A percentile compares a stretch with the other conserved stretches of the same genome.
These are phyloP conservation scores for Penicillium crustosum DNA, from an alignment of 2,329 filamentous ascomycete genomes.

Conservation along the genomic window DNA sequence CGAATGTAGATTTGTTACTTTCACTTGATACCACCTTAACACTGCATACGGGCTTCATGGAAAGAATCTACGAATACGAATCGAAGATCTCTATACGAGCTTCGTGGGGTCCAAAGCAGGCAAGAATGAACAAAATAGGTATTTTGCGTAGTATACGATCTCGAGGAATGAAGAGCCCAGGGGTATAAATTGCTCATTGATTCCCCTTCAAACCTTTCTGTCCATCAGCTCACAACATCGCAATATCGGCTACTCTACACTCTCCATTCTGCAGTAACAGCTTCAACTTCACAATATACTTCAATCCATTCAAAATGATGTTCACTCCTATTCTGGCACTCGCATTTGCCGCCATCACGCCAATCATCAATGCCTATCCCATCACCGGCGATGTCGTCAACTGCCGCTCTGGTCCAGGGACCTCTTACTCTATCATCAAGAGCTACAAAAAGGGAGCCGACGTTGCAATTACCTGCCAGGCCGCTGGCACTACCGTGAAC, in stretches of 20 bases:
- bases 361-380: constrained; percentile 16
- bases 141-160: background rate
- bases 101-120: constrained; percentile 1
- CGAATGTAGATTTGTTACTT: background rate
- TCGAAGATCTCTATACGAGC: constrained; percentile 1
- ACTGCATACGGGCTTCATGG: background rate
- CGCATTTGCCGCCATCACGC: constrained; percentile 1
- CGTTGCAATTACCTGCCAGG: constrained; percentile 17
- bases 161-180: background rate
- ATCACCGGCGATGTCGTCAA: constrained; percentile 15
- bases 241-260: background rate
- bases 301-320: constrained; percentile 6
- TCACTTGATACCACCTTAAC: background rate
- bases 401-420: constrained; percentile 23
- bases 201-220: background rate
- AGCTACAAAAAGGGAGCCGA: constrained; percentile 14
- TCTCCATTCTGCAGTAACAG: background rate
- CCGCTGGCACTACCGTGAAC: constrained; percentile 8
- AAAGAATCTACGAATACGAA: background rate
- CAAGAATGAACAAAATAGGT: background rate
- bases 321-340: constrained; percentile 10
- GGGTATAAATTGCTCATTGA: constrained; percentile 1
- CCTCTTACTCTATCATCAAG: constrained; percentile 17
- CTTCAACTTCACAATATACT: background rate
- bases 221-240: background rate